Evolutionary conservation across 2,329 filamentous ascomycete genomes (phyloP).

Genomic region (Mycosphaerella arachidis): DNA sequence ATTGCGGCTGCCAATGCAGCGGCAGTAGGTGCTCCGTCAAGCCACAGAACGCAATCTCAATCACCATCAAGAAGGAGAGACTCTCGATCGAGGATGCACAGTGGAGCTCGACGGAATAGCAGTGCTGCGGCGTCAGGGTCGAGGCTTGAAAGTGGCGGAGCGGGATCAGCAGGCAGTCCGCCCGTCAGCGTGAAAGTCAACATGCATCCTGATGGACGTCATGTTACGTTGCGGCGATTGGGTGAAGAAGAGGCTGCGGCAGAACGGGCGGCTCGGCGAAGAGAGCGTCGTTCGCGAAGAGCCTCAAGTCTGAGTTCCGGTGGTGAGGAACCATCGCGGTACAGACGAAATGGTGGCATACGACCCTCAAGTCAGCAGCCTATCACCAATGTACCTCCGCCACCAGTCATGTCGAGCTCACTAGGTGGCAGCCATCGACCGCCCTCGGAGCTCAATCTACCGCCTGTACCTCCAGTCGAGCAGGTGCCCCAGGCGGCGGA

Average conservation of each 20-base stretch:
- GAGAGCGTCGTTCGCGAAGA: conserved; percentile 40
- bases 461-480: conserved; percentile 18
- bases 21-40: conserved; percentile 21
- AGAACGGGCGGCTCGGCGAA: conserved; percentile 51
- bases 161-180: conserved; percentile 42
- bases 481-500: conserved; percentile 11
- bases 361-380: conserved; percentile 29
- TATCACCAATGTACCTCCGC: conserved; percentile 30
- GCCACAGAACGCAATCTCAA: conserved; percentile 23
- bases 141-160: conserved; percentile 18
- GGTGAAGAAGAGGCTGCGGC: conserved; percentile 60
- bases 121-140: conserved; percentile 19
- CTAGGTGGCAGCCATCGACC: conserved; percentile 19
- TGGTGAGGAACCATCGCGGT: conserved; percentile 28
- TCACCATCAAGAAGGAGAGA: conserved; percentile 24
- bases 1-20: conserved; percentile 18
- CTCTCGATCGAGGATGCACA: conserved; percentile 16
- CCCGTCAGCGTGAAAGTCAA: conserved; percentile 62
- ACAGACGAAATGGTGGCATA: conserved; percentile 18
- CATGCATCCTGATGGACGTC: conserved; percentile 60
- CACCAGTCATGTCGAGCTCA: conserved; percentile 26
- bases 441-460: conserved; percentile 29
- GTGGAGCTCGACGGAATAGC: conserved; percentile 13
- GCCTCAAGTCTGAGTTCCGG: conserved; percentile 35
- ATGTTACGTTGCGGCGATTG: conserved; percentile 58